Percentiles rank a stretch among this genome's conserved stretches.
Evolutionary conservation across 805 yeast species (phyloP).

Genomic region (Ogataea ganodermae): DNA sequence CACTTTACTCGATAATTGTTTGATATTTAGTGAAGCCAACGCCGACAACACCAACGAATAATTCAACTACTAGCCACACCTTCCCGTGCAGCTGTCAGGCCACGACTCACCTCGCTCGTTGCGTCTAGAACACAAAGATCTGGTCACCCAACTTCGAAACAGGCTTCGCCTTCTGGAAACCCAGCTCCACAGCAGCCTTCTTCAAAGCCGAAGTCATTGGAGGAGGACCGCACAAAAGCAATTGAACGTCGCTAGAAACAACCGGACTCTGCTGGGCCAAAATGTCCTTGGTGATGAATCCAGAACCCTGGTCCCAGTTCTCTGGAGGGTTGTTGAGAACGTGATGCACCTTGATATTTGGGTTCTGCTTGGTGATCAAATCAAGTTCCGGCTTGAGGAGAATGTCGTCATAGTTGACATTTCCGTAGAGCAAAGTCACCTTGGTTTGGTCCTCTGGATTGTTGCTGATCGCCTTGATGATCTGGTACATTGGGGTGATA

Average conservation of each 20-base stretch:
- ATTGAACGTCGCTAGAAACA: conserved; percentile 59
- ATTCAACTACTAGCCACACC: too few relatives aligned
- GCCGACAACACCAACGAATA: too few relatives aligned
- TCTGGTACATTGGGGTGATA: conserved; percentile 93
- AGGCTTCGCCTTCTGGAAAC: conserved; percentile 82
- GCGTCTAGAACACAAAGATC: conserved; percentile 72
- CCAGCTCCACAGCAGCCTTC: conserved; percentile 72
- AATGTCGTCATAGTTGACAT: conserved; percentile 77
- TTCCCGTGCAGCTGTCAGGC: too few relatives aligned
- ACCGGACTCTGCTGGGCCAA: conserved; percentile 64
- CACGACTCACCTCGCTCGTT: background rate
- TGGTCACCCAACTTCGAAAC: conserved; percentile 89
- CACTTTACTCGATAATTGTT: too few relatives aligned
- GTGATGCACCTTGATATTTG: conserved; percentile 68
- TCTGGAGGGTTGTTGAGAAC: conserved; percentile 74
- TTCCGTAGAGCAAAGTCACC: conserved; percentile 77
- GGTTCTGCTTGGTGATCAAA: conserved; percentile 53
- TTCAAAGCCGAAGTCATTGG: conserved; percentile 86
- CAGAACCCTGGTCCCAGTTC: conserved; percentile 75
- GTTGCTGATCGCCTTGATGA: conserved; percentile 74
- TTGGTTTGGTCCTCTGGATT: conserved; percentile 80
- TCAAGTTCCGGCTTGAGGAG: conserved; percentile 80
- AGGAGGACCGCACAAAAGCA: conserved; percentile 92
- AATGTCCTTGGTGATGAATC: conserved; percentile 78
- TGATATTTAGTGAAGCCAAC: too few relatives aligned